Base-by-base conservation (phyloP, 1,284 basidiomycete genomes). In the Apiotrichum siamense region DNA sequence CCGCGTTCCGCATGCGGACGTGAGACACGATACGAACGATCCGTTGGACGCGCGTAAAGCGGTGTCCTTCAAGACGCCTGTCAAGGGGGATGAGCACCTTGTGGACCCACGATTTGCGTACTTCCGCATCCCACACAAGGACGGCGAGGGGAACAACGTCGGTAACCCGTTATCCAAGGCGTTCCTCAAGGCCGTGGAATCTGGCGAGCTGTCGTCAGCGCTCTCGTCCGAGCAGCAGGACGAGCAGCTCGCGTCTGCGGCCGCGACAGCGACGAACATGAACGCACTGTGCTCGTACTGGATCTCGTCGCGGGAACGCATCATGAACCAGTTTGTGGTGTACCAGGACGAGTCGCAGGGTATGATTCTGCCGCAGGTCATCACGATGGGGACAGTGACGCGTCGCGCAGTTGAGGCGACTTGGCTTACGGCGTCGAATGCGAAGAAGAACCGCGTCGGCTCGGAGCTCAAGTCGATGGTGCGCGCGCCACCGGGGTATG, bases 401-500 rank as follows among this genome's bases (percentile, higher is more conserved):
- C 87, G 93, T 11, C 85, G 94, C 21, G 93, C 96, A 2, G 97
- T 97, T 60, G 96, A 99, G 74, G 89, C 87, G 73, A 98, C 96
- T 1, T 98, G 96, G 96, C 77, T 98, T 44, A 97, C 96, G 0
- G 96, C 94, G 0, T 94, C 91, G 57, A 99, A 99, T 64, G 93
- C 94, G 4, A 98, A 99, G 79, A 85, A 85, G 76, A 96, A 96
- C 64, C 87, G 94, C 20, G 88, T 98, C 15, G 96, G 96, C 1
- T 96, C 91, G 0, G 96, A 99, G 75, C 82, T 98, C 54, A 98
- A 98, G 73, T 86, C 93, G 0, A 96, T 98, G 91, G 85, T 99
- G 21, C 85, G 87, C 32, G 92, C 94, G 0, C 94, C 96, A 1
- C 81, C 84, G 0, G 94, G 94, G 0, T 97, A 94, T 72, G 82